These are phyloP conservation scores for Daldinia childiae DNA, from an alignment of 495 filamentous ascomycete species.

Conservation along the genomic window DNA sequence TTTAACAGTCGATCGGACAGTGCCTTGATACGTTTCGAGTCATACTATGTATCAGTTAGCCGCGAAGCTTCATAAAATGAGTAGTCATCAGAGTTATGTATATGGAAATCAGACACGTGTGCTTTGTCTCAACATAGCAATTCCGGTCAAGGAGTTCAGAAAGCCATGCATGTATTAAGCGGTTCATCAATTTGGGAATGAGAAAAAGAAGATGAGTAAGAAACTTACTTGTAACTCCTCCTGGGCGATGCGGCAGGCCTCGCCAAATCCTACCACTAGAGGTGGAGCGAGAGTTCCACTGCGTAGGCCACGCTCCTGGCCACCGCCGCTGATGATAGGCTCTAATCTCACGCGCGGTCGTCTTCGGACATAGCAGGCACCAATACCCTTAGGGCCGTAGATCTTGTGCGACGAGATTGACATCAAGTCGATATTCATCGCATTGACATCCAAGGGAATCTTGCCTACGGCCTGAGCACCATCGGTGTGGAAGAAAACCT, in stretches of 20 bases:
- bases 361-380: conserved; percentile 93
- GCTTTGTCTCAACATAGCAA: conserved; percentile 63
- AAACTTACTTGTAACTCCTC: conserved; percentile 86
- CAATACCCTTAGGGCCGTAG: conserved; percentile 96
- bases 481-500: conserved; percentile 99
- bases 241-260: conserved; percentile 90
- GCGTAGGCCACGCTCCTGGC: conserved; percentile 92
- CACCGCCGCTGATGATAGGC: conserved; percentile 94
- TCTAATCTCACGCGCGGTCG: conserved; percentile 93
- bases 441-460: conserved; percentile 95
- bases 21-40: conserved; percentile 79
- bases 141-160: conserved; percentile 61
- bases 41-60: conserved; percentile 73
- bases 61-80: background rate
- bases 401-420: conserved; percentile 99
- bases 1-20: conserved; percentile 85
- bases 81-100: background rate
- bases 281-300: conserved; percentile 94
- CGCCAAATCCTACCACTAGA: conserved; percentile 90
- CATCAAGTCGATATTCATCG: conserved; percentile 97
- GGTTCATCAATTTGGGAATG: conserved; percentile 66
- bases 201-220: conserved; percentile 11
- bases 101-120: conserved; percentile 56
- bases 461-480: conserved; percentile 96
- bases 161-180: conserved; percentile 76